Evolutionary conservation across 208 protist genomes (phyloP), one percentile per base, ranked within the genome.

Genomic region (Trypanosoma melophagium): DNA sequence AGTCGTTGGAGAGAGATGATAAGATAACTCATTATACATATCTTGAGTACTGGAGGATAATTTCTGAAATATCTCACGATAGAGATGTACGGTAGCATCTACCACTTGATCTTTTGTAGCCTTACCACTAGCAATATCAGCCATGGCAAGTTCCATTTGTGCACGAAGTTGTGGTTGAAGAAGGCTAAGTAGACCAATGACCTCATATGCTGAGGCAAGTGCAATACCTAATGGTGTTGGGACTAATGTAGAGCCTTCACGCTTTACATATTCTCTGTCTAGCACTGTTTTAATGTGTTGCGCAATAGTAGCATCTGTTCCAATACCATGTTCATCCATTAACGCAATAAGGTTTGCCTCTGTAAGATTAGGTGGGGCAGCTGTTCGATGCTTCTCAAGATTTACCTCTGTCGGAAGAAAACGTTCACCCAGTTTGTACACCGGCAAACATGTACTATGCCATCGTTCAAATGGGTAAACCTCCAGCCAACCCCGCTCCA

Each of bases 301-400:
- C 7, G 98, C 98, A 55, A 99, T 99, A 3, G 99, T 99, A 7
- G 99, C 99, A 86, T 99, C 99, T 1, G 99, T 99, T 24, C 98
- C 98, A 66, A 99, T 99, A 35, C 96, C 94, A 68, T 99, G 92
- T 49, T 89, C 78, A 69, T 99, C 98, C 98, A 99, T 99, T 24
- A 96, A 35, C 0, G 81, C 61, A 38, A 99, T 99, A 12, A 99
- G 83, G 16, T 99, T 89, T 0, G 97, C 73, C 81, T 99, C 99
- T 0, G 93, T 97, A 14, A 99, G 77, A 42, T 98, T 76, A 12
- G 84, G 74, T 5, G 98, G 98, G 5, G 97, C 68, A 9, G 79
- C 42, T 4, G 98, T 99, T 22, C 70, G 65, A n/a, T 86, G 79
- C 41, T 88, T 69, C 17, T 82, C 59, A 44, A 99, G 74, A 44